These are phyloP conservation scores for Lablab purpureus DNA, from an alignment of 306 rosid genomes.

Conservation along the genomic window DNA sequence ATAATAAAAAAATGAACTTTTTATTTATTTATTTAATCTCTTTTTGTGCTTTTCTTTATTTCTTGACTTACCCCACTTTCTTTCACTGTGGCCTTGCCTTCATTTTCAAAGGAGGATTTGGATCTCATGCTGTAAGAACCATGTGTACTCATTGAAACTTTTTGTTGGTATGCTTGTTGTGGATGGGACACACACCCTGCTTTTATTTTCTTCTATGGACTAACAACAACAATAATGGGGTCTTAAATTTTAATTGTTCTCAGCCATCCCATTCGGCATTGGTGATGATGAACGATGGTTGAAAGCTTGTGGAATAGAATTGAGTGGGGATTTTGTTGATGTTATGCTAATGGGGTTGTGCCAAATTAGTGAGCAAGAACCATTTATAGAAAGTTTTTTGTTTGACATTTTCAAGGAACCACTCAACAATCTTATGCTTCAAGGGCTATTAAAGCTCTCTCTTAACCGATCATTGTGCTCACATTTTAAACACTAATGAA, in stretches of 20 bases:
- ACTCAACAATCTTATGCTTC: conserved; percentile 4
- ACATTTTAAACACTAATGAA: neutral
- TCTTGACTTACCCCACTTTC: conserved; percentile 41
- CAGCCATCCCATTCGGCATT: conserved; percentile 20
- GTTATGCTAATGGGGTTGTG: conserved; percentile 32
- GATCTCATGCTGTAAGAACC: conserved; percentile 53
- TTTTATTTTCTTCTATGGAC: neutral
- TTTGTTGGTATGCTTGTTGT: conserved; percentile 15
- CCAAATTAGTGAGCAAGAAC: conserved; percentile 25
- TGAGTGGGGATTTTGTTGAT: conserved; percentile 35
- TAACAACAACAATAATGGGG: neutral
- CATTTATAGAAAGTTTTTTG: conserved; percentile 36
- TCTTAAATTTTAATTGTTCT: neutral
- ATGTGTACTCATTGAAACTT: conserved; percentile 42
- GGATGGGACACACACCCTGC: neutral
- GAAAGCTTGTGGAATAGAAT: conserved; percentile 49
- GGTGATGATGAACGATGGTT: conserved; percentile 29
- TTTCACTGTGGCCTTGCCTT: conserved; percentile 37
- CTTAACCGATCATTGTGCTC: conserved; percentile 15
- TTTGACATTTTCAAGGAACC: conserved; percentile 53
- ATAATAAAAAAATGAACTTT: neutral
- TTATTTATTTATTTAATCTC: neutral
- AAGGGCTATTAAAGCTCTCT: neutral
- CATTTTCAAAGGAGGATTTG: conserved; percentile 42
- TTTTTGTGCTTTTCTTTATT: neutral